Evolutionary conservation across 1,284 basidiomycete genomes (phyloP).

Genomic region (Moesziomyces parantarcticus): DNA sequence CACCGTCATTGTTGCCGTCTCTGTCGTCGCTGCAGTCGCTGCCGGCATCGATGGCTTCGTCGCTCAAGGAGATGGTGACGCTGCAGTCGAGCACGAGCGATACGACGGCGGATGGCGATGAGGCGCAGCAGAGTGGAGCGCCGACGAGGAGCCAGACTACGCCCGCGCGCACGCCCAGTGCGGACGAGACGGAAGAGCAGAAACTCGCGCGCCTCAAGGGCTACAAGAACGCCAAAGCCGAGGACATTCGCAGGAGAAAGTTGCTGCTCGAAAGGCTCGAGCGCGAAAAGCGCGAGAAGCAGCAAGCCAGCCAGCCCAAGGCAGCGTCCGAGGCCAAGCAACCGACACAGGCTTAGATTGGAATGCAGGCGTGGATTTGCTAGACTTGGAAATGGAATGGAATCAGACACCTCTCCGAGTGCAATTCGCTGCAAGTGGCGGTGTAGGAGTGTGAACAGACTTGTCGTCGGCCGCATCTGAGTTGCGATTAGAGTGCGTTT

Average conservation of each 20-base stretch:
- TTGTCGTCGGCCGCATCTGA: no score
- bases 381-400: no score
- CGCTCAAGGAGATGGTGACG: slow-evolving; percentile 33
- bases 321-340: not conserved
- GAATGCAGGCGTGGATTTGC: no score
- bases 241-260: slow-evolving; percentile 41
- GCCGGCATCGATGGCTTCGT: slow-evolving; percentile 18
- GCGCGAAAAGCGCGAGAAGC: slow-evolving; percentile 13
- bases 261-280: slow-evolving; percentile 25
- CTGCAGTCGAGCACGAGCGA: slow-evolving; percentile 14
- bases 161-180: slow-evolving; percentile 1
- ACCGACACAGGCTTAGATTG: no score
- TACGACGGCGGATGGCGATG: slow-evolving; percentile 40
- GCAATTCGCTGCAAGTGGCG: no score
- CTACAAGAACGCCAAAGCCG: slow-evolving; percentile 54
- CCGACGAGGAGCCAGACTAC: slow-evolving; percentile 3
- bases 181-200: slow-evolving; percentile 21
- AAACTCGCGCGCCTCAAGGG: slow-evolving; percentile 30
- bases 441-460: no score
- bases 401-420: no score
- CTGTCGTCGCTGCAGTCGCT: slow-evolving; percentile 13
- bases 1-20: slow-evolving; percentile 11
- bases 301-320: not conserved
- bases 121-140: not conserved
- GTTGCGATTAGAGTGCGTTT: no score